Conservation (phyloP, 495 filamentous ascomycete species). For the Xylaria palmicola region DNA sequence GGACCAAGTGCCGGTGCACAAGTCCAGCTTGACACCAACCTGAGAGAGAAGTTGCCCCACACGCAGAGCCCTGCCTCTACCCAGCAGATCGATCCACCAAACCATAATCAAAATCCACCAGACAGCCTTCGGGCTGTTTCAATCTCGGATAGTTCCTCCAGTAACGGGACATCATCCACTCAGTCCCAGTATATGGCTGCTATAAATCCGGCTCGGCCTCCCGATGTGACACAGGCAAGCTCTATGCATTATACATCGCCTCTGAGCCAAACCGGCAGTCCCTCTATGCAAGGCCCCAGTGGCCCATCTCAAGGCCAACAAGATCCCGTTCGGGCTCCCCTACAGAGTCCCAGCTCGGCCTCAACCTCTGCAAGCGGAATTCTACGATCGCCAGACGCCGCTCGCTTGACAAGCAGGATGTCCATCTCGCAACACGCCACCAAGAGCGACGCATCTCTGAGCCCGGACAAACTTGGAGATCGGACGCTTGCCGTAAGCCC, state of each 20-base stretch:
- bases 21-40: background rate
- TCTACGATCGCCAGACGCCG: constrained; percentile 9
- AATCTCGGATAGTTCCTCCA: background rate
- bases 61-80: background rate
- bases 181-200: constrained; percentile 27
- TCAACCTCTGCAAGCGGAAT: background rate
- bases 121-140: background rate
- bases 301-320: background rate
- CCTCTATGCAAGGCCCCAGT: background rate
- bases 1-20: background rate
- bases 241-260: constrained; percentile 4
- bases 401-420: constrained; percentile 24
- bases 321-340: constrained; percentile 9
- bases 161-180: constrained; percentile 4
- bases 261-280: background rate
- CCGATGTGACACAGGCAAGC: background rate
- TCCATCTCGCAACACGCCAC: constrained; percentile 9
- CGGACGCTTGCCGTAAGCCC: constrained; percentile 36
- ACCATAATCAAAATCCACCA: constrained; percentile 8
- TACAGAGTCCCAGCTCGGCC: background rate
- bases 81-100: background rate
- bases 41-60: background rate
- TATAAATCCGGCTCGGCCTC: background rate
- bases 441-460: constrained; percentile 19
- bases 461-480: constrained; percentile 29